A percentile compares a stretch with the other conserved stretches of the same genome.
Conservation (phyloP, 140 eudicot genomes). For the Cichorium intybus region DNA sequence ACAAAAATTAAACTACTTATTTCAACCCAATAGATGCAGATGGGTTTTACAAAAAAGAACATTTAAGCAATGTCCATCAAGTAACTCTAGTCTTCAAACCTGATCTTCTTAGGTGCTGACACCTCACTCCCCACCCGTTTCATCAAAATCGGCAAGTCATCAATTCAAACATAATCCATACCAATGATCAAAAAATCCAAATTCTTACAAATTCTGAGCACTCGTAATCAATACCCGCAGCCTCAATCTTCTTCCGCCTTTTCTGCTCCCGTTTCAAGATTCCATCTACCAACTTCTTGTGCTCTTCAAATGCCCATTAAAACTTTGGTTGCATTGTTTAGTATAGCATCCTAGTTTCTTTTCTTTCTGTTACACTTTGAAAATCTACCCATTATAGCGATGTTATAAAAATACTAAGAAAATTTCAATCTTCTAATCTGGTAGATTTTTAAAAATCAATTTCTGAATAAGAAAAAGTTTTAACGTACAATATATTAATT, state of each 20-base stretch:
- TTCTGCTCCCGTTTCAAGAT: conserved; percentile 60
- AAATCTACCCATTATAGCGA: too few species aligned
- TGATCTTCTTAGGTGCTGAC: conserved; percentile 66
- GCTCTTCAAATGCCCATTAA: conserved; percentile 74
- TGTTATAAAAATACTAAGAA: too few species aligned
- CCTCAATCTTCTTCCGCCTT: conserved; percentile 69
- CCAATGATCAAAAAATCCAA: neutral
- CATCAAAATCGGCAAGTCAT: neutral
- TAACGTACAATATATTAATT: too few species aligned
- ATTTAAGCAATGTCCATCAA: too few species aligned
- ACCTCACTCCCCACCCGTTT: conserved; percentile 57
- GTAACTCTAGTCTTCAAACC: conserved; percentile 46
- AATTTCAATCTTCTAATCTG: too few species aligned
- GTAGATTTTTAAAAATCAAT: too few species aligned
- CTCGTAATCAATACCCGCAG: conserved; percentile 82
- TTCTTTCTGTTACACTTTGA: too few species aligned
- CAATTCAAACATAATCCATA: neutral
- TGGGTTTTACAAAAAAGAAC: too few species aligned
- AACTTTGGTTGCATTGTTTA: too few species aligned
- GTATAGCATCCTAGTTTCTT: too few species aligned
- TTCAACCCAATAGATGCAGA: too few species aligned
- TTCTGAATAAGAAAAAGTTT: conserved; percentile 36
- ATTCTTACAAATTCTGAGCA: conserved; percentile 76
- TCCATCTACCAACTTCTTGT: conserved; percentile 59
- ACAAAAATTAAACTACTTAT: too few species aligned